Evolutionary conservation across 257 asterid genomes (phyloP).

Genomic region (Capsicum baccatum): DNA sequence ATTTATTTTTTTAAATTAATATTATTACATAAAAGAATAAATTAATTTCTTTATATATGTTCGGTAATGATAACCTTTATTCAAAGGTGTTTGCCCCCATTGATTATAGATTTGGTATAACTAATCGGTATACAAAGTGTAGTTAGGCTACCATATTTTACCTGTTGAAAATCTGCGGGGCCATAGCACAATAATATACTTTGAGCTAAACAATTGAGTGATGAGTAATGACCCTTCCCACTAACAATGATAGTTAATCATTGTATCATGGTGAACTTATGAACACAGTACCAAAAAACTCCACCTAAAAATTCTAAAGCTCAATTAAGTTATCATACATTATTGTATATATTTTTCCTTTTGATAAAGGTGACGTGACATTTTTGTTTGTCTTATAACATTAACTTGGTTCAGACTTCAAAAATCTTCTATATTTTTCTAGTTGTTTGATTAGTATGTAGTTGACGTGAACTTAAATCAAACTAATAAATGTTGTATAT

Average conservation of each 20-base stretch:
- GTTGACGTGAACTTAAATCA: not conserved
- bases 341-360: too few species aligned
- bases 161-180: not conserved
- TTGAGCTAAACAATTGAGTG: not conserved
- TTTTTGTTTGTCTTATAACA: too few species aligned
- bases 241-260: not conserved
- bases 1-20: not conserved
- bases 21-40: too few species aligned
- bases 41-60: not conserved
- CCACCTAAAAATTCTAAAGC: not conserved
- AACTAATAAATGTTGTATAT: not conserved
- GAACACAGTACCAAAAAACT: not conserved
- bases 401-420: too few species aligned
- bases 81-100: not conserved
- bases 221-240: not conserved
- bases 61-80: not conserved
- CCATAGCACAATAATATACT: not conserved
- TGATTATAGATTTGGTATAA: not conserved
- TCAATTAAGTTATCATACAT: not conserved
- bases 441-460: not conserved
- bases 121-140: not conserved
- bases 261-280: not conserved
- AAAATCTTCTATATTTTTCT: not conserved
- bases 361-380: too few species aligned
- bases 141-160: not conserved